Percentiles rank a stretch among this genome's conserved stretches.
These are phyloP conservation scores for Pneumocystis sp. DNA, from an alignment of 1,139 yeast genomes.

Conservation along the genomic window DNA sequence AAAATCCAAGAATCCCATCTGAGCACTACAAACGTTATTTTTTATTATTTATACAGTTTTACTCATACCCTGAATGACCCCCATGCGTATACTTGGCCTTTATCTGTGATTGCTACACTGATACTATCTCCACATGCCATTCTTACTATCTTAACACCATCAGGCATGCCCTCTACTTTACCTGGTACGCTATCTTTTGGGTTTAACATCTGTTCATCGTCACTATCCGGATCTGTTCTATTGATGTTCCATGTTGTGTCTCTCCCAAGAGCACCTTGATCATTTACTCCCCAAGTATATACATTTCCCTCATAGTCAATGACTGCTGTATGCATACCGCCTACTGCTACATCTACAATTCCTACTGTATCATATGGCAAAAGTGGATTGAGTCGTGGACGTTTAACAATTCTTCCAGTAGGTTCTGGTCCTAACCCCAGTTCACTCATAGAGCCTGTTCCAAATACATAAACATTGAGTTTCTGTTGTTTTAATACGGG, in stretches of 20 bases:
- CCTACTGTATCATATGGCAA: conserved; percentile 46
- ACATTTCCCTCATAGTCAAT: conserved; percentile 55
- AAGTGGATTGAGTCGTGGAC: conserved; percentile 81
- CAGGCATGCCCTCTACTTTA: conserved; percentile 53
- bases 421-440: conserved; percentile 86
- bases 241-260: conserved; percentile 52
- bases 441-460: conserved; percentile 95
- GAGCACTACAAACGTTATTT: conserved; percentile 32
- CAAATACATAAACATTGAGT: conserved; percentile 80
- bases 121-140: conserved; percentile 88
- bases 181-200: conserved; percentile 81
- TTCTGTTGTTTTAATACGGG: neutral
- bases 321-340: conserved; percentile 90
- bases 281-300: conserved; percentile 98
- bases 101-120: conserved; percentile 61
- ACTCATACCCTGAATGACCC: conserved; percentile 54
- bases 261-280: conserved; percentile 84
- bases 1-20: conserved; percentile 81
- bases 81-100: conserved; percentile 93
- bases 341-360: conserved; percentile 75
- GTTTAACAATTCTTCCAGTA: conserved; percentile 76
- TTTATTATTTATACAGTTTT: conserved; percentile 20
- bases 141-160: conserved; percentile 45
- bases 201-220: conserved; percentile 61
- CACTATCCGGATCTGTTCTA: conserved; percentile 37